These are phyloP conservation scores for Pseudocercospora macadamiae DNA, from an alignment of 2,329 filamentous ascomycete genomes.

Conservation along the genomic window DNA sequence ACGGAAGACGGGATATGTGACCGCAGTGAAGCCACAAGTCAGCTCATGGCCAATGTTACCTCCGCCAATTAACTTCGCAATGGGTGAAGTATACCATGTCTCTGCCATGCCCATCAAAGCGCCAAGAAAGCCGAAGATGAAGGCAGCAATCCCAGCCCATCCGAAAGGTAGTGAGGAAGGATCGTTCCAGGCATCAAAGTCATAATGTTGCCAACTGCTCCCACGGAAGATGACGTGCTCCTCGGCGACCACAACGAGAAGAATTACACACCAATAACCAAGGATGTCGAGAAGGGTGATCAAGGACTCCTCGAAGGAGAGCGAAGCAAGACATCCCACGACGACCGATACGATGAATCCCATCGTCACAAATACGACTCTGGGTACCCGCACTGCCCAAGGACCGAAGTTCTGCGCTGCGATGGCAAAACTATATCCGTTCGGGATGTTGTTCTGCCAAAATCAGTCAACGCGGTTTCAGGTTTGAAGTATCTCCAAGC, in stretches of 20 bases:
- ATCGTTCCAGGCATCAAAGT: slow-evolving; percentile 16
- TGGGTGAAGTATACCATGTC: slow-evolving; percentile 16
- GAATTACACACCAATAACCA: slow-evolving; percentile 20
- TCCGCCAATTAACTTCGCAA: slow-evolving; percentile 15
- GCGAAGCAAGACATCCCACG: slow-evolving; percentile 19
- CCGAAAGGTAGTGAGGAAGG: slow-evolving; percentile 13
- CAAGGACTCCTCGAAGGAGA: slow-evolving; percentile 17
- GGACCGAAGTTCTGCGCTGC: slow-evolving; percentile 21
- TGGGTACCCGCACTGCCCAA: slow-evolving; percentile 16
- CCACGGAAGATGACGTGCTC: slow-evolving; percentile 20
- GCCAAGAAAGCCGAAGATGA: slow-evolving; percentile 18
- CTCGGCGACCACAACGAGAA: slow-evolving; percentile 18
- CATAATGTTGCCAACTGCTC: slow-evolving; percentile 9
- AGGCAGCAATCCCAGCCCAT: slow-evolving; percentile 15
- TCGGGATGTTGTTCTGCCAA: slow-evolving; percentile 21
- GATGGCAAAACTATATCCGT: slow-evolving; percentile 21
- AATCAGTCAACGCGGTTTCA: background rate
- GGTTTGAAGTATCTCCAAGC: background rate
- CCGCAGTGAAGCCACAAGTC: slow-evolving; percentile 15
- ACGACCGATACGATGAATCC: slow-evolving; percentile 17
- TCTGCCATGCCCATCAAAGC: slow-evolving; percentile 18
- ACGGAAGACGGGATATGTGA: slow-evolving; percentile 14
- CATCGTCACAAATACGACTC: slow-evolving; percentile 18
- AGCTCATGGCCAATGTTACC: slow-evolving; percentile 21
- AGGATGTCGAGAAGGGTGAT: slow-evolving; percentile 16